Evolutionary conservation across 495 filamentous ascomycete genomes (phyloP), one percentile per base, ranked within the genome.

Genomic region (Aspergillus ellipticus): DNA sequence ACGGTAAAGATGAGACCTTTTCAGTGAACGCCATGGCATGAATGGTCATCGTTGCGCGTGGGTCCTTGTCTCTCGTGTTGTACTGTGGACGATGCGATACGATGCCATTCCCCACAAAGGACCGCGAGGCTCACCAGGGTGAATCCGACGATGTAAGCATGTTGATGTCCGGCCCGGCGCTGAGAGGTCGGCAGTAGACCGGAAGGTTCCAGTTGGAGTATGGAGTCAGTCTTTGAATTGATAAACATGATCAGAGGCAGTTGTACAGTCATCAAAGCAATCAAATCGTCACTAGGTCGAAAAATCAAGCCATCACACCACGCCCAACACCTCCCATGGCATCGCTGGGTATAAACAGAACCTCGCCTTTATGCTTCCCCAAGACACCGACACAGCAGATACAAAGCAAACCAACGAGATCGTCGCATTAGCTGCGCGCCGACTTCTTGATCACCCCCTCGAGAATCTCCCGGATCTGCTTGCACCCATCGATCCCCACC

Each of bases 401-500:
- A 49, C 26, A 49, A 11, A 41, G 24, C 24, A 15, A 64, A 49
- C 24, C 26, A 33, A 42, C 10, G 21, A 39, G 17, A 42, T 22
- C 42, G 48, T 46, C 6, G 2, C 22, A 51, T 59, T 53, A 59
- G 22, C 56, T 41, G 28, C 59, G 55, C 24, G 57, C 69, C 9
- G 73, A 72, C 21, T 66, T 71, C 58, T 74, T 75, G 48, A 78
- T 72, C 19, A 85, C 82, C 52, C 82, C 82, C 48, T 83, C 77
- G 46, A 95, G 66, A 29, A 96, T 83, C 63, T 87, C 83, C 56
- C 88, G 81, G 22, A 98, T 80, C 71, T 92, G 87, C 69, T 82
- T 87, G 71, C 95, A 97, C 39, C 92, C 94, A 71, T 96, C 93
- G 41, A 96, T 85, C 0, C 87, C 95, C 10, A 94, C 90, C 0